phyloP scores from a whole-genome alignment of 148 eudicot genomes.

The Nepenthes mirabilis region DNA sequence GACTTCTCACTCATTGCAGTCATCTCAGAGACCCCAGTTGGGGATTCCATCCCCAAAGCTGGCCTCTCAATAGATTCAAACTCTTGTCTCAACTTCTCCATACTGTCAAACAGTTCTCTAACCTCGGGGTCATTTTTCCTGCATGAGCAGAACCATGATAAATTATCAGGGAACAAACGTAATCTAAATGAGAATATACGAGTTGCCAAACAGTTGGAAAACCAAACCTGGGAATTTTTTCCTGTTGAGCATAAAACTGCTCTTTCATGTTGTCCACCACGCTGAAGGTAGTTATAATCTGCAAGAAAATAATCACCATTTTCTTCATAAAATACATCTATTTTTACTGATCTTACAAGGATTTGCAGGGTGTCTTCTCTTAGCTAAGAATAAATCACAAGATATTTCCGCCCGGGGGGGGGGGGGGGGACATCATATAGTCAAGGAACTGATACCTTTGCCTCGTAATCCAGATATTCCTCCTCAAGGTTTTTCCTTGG shows the following conservation, averaged over 20 bases:
- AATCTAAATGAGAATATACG: background rate
- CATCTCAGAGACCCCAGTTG: constrained; percentile 27
- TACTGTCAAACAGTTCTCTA: constrained; percentile 57
- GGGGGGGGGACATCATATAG: background rate
- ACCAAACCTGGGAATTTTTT: constrained; percentile 52
- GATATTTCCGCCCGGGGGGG: background rate
- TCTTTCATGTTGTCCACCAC: constrained; percentile 97
- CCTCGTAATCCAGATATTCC: constrained; percentile 88
- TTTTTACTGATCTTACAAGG: background rate
- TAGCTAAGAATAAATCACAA: background rate
- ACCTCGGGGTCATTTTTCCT: constrained; percentile 67
- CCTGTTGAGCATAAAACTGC: constrained; percentile 57
- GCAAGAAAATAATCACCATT: constrained; percentile 11
- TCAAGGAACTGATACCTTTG: constrained; percentile 39
- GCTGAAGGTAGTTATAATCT: constrained; percentile 90
- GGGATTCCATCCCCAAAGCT: constrained; percentile 54
- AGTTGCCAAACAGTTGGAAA: background rate
- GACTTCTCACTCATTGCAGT: constrained; percentile 24
- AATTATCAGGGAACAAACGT: background rate
- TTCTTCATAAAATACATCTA: background rate
- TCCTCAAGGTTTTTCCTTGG: constrained; percentile 80
- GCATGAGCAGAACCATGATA: constrained; percentile 8
- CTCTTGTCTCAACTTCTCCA: constrained; percentile 59
- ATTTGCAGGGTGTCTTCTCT: background rate
- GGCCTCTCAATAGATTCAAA: constrained; percentile 84